These are phyloP conservation scores for Vairimorpha apis DNA, from an alignment of 371 early-diverging fungal species.

Conservation along the genomic window DNA sequence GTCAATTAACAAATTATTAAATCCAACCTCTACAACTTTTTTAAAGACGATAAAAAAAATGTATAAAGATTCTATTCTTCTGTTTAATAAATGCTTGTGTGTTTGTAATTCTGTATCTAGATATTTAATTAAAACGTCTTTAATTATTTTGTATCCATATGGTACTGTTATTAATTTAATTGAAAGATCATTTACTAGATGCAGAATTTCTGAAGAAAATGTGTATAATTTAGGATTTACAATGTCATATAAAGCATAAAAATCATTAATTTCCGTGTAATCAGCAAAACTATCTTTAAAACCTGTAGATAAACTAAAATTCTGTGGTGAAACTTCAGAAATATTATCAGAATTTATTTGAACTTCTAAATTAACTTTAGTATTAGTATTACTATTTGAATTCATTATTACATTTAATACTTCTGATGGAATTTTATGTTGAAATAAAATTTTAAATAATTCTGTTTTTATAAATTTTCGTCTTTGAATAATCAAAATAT, in stretches of 20 bases:
- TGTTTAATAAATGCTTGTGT: conserved; percentile 14
- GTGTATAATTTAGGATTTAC: background rate
- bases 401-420: conserved; percentile 12
- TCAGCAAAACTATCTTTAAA: too few species aligned
- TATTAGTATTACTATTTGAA: background rate
- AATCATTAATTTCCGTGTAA: too few species aligned
- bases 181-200: conserved; percentile 4
- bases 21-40: conserved; percentile 37
- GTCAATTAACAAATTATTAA: background rate
- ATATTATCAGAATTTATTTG: too few species aligned
- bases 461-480: conserved; percentile 21
- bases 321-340: too few species aligned
- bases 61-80: conserved; percentile 29
- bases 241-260: background rate
- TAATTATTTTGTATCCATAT: conserved; percentile 9
- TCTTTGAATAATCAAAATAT: conserved; percentile 27
- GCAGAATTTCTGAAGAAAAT: background rate
- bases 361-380: background rate
- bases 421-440: conserved; percentile 30
- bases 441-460: conserved; percentile 18
- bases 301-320: too few species aligned
- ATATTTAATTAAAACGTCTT: conserved; percentile 18
- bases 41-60: conserved; percentile 26
- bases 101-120: background rate
- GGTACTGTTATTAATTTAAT: conserved; percentile 1